phyloP scores from a whole-genome alignment of 805 yeast species.

The Saturnispora sanitii region DNA sequence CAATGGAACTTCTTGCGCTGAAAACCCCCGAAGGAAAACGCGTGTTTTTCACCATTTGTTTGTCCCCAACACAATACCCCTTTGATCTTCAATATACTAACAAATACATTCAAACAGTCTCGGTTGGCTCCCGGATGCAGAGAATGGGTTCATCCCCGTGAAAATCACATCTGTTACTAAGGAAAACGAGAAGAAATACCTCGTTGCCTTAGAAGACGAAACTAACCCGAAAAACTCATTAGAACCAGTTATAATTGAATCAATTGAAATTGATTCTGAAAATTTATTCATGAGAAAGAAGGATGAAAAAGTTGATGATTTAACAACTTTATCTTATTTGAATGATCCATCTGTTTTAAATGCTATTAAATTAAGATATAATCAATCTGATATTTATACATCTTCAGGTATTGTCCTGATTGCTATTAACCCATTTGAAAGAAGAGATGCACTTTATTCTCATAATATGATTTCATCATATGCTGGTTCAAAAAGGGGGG shows the following conservation, averaged over 20 bases:
- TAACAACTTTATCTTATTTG: slow-evolving; percentile 82
- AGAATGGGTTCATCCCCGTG: slow-evolving; percentile 68
- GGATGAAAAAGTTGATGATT: slow-evolving; percentile 87
- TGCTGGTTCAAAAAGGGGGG: slow-evolving; percentile 88
- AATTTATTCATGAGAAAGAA: slow-evolving; percentile 85
- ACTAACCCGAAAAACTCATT: slow-evolving; percentile 30
- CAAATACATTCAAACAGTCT: slow-evolving; percentile 35
- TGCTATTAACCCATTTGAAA: slow-evolving; percentile 93
- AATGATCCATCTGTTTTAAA: slow-evolving; percentile 95
- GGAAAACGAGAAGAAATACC: slow-evolving; percentile 32
- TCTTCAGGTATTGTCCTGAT: slow-evolving; percentile 94
- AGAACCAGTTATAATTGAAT: slow-evolving; percentile 38
- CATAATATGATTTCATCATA: slow-evolving; percentile 91
- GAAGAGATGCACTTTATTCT: slow-evolving; percentile 82
- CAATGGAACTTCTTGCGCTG: neutral
- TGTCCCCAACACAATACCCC: too few relatives aligned
- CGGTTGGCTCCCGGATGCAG: slow-evolving; percentile 74
- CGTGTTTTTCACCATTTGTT: neutral
- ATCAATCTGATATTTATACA: slow-evolving; percentile 86
- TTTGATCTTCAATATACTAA: slow-evolving; percentile 6
- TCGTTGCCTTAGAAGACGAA: slow-evolving; percentile 46
- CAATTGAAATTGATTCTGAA: slow-evolving; percentile 41
- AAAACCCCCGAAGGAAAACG: neutral
- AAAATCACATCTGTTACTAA: slow-evolving; percentile 39
- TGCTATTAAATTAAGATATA: slow-evolving; percentile 82